These are phyloP conservation scores for Pseudozyma hubeiensis DNA, from an alignment of 1,284 basidiomycete species.

Conservation along the genomic window DNA sequence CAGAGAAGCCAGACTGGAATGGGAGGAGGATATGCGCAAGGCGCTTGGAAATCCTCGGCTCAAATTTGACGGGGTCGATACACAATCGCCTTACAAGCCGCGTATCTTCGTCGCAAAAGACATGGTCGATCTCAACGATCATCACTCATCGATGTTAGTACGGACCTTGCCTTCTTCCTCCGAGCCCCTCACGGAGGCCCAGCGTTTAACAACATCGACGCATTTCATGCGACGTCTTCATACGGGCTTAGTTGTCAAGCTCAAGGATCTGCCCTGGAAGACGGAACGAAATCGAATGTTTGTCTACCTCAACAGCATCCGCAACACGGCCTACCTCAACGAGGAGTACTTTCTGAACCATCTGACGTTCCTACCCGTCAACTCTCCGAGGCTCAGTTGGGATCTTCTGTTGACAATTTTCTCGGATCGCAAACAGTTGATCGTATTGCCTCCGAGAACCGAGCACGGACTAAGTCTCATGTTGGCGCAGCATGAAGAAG, in stretches of 20 bases:
- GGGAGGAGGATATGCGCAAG: not conserved
- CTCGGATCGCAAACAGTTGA: not conserved
- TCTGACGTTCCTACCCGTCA: constrained; percentile 11
- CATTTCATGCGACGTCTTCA: not conserved
- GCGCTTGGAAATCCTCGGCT: constrained; percentile 1
- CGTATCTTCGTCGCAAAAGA: not conserved
- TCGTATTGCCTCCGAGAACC: constrained; percentile 6
- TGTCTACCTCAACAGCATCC: constrained; percentile 3
- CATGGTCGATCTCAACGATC: not conserved
- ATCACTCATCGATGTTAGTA: not conserved
- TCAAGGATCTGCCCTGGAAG: not conserved
- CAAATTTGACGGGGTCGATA: not conserved
- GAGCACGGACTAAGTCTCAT: constrained; percentile 3
- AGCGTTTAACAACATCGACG: not conserved
- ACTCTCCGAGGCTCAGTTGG: not conserved
- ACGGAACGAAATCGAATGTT: not conserved
- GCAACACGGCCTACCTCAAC: constrained; percentile 9
- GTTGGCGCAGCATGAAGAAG: not conserved
- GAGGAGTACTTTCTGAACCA: constrained; percentile 3
- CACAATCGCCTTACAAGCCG: not conserved
- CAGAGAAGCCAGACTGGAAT: not conserved
- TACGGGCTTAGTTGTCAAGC: no score
- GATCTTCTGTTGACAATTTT: not conserved
- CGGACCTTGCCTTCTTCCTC: not conserved
- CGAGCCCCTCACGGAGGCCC: no score